Conservation (phyloP, 2,329 filamentous ascomycete genomes). For the Fusarium musae region DNA sequence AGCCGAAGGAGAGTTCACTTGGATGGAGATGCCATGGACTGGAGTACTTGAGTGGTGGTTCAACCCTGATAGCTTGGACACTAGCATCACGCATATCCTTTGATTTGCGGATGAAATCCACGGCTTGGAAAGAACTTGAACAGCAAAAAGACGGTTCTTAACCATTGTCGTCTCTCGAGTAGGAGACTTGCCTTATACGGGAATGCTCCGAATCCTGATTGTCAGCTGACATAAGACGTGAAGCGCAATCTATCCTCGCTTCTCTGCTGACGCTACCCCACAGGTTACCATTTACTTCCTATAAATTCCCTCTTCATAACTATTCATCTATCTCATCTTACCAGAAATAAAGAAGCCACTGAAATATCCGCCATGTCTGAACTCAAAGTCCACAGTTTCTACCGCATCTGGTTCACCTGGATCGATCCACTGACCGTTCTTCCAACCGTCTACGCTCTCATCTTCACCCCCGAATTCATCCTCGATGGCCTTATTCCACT, state of each 20-base stretch:
- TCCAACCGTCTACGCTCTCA: slow-evolving; percentile 25
- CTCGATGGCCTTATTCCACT: slow-evolving; percentile 33
- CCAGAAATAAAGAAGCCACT: background rate
- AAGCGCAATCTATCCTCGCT: background rate
- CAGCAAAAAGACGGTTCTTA: background rate
- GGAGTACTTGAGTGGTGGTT: slow-evolving; percentile 26
- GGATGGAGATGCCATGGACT: slow-evolving; percentile 2
- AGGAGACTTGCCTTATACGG: background rate
- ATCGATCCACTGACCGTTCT: slow-evolving; percentile 30
- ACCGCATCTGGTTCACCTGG: slow-evolving; percentile 40
- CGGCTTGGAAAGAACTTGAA: background rate
- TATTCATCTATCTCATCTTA: accelerated
- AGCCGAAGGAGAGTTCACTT: background rate
- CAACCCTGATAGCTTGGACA: slow-evolving; percentile 1
- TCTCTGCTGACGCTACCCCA: background rate
- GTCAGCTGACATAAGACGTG: background rate
- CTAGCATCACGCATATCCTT: background rate
- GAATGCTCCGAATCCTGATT: background rate
- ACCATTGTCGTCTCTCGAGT: background rate
- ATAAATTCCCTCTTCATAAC: background rate
- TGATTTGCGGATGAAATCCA: background rate
- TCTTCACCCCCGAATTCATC: slow-evolving; percentile 32
- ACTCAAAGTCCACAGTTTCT: slow-evolving; percentile 19
- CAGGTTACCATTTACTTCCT: background rate
- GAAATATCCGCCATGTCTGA: background rate